Base-by-base conservation (phyloP, 768 basidiomycete genomes). In the Podaxis pistillaris region DNA sequence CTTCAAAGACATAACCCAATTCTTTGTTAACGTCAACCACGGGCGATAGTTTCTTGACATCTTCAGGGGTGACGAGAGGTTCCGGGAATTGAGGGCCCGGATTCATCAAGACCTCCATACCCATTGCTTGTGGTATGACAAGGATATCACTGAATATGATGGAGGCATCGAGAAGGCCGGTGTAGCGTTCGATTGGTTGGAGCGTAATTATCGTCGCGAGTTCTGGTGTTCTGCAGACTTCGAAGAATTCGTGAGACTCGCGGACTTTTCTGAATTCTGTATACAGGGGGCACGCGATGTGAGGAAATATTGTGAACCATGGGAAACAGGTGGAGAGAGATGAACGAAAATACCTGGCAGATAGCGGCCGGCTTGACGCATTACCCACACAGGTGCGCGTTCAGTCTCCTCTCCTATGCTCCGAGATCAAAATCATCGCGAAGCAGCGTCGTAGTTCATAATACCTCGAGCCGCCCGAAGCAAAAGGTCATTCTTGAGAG, bases 71-170 rank as follows among this genome's bases (percentile, higher is more conserved):
- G 57, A 81, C 75, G 67, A 99, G 86, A 2, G 97, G 96, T 26
- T 89, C 81, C 1, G 97, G 93, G 69, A 99, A 95, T 71, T 81
- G 78, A 1, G 97, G 97, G 3, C 87, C 93, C 1, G 94, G 95
- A 68, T 90, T 91, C 96, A 99, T 98, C 69, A 90, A 79, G 0
- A 94, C 90, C 69, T 90, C 89, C 88, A 99, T 91, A 17, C 97
- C 97, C 88, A 99, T 87, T 22, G 97, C 97, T 72, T 98, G 96
- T 0, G 97, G 97, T 61, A 99, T 81, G 73, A 99, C 96, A 66
- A 99, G 89, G 76, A 98, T 99, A 73, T 98, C 97, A 68, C 88
- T 92, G 81, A 99, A 99, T 75, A 98, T 98, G 78, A 98, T 98
- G 60, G 94, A 85, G 9, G 96, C 96, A 75, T 98, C 97, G 69